These are phyloP conservation scores for Syzygium grande DNA, from an alignment of 345 rosid genomes.

Conservation along the genomic window DNA sequence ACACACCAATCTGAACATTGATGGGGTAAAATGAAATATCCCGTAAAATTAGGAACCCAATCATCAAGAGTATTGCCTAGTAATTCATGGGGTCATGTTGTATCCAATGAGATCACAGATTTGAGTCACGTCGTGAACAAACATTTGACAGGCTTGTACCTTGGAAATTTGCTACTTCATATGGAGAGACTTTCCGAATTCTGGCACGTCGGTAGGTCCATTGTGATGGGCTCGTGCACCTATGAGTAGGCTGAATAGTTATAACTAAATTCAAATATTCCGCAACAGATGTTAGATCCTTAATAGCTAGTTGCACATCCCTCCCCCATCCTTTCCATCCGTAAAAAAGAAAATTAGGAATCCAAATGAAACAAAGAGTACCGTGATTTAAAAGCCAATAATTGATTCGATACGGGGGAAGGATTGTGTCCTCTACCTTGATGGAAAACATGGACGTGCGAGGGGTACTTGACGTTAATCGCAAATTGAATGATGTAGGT, in stretches of 20 bases:
- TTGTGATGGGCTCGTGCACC: background rate
- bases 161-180: background rate
- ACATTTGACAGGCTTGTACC: fast-evolving
- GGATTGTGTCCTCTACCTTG: background rate
- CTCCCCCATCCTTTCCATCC: background rate
- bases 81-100: background rate
- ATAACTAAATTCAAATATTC: background rate
- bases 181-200: fast-evolving
- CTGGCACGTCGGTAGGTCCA: fast-evolving
- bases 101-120: background rate
- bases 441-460: background rate
- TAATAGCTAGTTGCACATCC: background rate
- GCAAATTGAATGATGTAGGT: background rate
- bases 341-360: background rate
- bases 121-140: fast-evolving
- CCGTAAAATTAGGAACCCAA: background rate
- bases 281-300: background rate
- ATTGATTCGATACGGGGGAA: background rate
- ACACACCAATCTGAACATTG: background rate
- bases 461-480: background rate
- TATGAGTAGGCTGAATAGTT: background rate
- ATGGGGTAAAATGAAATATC: background rate
- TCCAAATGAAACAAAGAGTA: background rate
- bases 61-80: too few species aligned
- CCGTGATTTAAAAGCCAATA: background rate